Conservation (phyloP, 78 protist genomes). For the Neovahlkampfia damariscottae region DNA sequence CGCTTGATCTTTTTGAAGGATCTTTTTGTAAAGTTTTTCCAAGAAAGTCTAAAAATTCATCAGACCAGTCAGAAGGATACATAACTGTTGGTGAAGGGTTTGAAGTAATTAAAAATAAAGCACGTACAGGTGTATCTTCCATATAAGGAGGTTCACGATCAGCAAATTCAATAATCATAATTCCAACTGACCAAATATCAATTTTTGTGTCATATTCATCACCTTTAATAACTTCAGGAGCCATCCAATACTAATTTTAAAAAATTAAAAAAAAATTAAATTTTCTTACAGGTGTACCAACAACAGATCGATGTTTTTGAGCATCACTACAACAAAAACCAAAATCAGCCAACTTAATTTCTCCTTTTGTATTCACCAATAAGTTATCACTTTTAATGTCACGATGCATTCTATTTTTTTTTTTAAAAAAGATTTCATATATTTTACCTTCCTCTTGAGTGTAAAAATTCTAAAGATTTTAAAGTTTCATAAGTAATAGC, state of each 20-base stretch:
- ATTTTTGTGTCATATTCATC: constrained; percentile 69
- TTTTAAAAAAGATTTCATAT: too few relatives aligned
- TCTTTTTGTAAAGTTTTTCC: constrained; percentile 44
- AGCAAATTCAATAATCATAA: constrained; percentile 76
- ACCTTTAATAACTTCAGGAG: constrained; percentile 83
- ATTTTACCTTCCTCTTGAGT: too few relatives aligned
- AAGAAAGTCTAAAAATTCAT: constrained; percentile 47
- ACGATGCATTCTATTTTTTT: constrained; percentile 43
- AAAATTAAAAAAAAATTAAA: too few relatives aligned
- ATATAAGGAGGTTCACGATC: constrained; percentile 82
- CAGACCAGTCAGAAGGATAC: constrained; percentile 33
- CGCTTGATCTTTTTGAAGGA: constrained; percentile 48
- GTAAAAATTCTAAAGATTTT: constrained; percentile 45
- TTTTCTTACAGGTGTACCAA: constrained; percentile 31
- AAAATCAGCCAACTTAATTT: background rate
- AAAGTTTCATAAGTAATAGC: background rate
- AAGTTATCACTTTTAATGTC: constrained; percentile 65
- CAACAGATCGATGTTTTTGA: background rate
- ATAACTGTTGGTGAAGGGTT: constrained; percentile 41
- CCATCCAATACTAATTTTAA: too few relatives aligned
- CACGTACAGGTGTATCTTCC: constrained; percentile 78
- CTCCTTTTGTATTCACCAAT: constrained; percentile 9
- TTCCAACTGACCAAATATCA: constrained; percentile 90
- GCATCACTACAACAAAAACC: background rate
- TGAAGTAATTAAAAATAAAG: constrained; percentile 70